Conservation (phyloP, 495 filamentous ascomycete genomes). For the Penicillium parvum region DNA sequence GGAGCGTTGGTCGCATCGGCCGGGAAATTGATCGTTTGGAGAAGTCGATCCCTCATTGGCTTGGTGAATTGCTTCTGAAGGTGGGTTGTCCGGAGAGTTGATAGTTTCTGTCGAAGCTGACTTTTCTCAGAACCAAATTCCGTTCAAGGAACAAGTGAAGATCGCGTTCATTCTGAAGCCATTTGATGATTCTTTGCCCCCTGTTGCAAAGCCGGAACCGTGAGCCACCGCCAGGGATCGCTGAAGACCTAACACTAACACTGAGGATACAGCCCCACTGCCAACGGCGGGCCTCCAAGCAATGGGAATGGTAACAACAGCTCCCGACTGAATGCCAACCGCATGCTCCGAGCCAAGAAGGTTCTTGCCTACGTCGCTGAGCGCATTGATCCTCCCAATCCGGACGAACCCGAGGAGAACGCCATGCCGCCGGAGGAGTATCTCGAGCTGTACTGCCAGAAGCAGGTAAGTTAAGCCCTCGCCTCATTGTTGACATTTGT, state of each 20-base stretch:
- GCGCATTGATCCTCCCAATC: conserved; percentile 65
- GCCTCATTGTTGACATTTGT: conserved; percentile 2
- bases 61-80: conserved; percentile 82
- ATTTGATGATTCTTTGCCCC: conserved; percentile 70
- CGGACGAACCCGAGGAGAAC: conserved; percentile 50
- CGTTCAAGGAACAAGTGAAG: conserved; percentile 88
- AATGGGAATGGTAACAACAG: conserved; percentile 39
- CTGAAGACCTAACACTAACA: neutral
- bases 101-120: neutral
- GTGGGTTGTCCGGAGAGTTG: conserved; percentile 39
- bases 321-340: conserved; percentile 88
- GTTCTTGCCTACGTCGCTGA: conserved; percentile 91
- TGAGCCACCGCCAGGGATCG: too few species aligned
- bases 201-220: conserved; percentile 59
- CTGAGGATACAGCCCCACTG: conserved; percentile 16
- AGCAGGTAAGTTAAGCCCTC: conserved; percentile 60
- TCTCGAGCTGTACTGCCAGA: conserved; percentile 89
- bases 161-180: conserved; percentile 88
- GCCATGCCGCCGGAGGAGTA: conserved; percentile 82
- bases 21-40: conserved; percentile 79
- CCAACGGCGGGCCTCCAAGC: conserved; percentile 17
- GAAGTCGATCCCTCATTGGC: conserved; percentile 79
- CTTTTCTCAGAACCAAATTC: conserved; percentile 64
- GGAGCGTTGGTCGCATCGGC: conserved; percentile 73
- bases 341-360: conserved; percentile 94